Percentiles rank a stretch among this genome's conserved stretches.
Evolutionary conservation across 2,329 filamentous ascomycete genomes (phyloP).

Genomic region (Aaosphaeria arxii): DNA sequence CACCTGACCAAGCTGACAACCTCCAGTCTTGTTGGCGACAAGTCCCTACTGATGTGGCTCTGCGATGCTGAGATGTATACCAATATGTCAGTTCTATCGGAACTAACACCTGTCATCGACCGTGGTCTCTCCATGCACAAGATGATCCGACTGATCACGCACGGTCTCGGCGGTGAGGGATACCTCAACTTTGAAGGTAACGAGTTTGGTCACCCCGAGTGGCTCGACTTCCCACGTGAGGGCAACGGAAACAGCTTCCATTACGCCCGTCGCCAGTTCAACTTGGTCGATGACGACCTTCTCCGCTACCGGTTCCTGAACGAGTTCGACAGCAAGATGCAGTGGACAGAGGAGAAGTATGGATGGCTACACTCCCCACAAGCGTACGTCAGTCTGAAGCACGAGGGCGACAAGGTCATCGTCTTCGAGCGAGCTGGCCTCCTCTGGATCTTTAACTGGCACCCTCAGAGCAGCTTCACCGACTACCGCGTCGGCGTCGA

Average conservation of each 20-base stretch:
- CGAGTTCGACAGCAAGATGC: slow-evolving; percentile 91
- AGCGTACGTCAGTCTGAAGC: slow-evolving; percentile 90
- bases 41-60: slow-evolving; percentile 95
- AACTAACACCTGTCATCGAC: slow-evolving; percentile 84
- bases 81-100: slow-evolving; percentile 84
- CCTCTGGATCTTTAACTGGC: slow-evolving; percentile 96
- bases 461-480: slow-evolving; percentile 77
- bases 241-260: slow-evolving; percentile 93
- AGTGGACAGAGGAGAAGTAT: slow-evolving; percentile 79
- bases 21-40: slow-evolving; percentile 84
- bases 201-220: slow-evolving; percentile 97
- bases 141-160: slow-evolving; percentile 92
- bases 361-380: slow-evolving; percentile 86
- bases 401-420: slow-evolving; percentile 90
- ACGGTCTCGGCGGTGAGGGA: slow-evolving; percentile 87
- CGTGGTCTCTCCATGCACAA: slow-evolving; percentile 93
- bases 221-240: slow-evolving; percentile 95
- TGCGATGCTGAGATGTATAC: slow-evolving; percentile 98
- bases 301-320: slow-evolving; percentile 90
- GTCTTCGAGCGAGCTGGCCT: slow-evolving; percentile 91
- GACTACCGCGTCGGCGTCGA: slow-evolving; percentile 94
- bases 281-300: slow-evolving; percentile 80
- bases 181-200: slow-evolving; percentile 99
- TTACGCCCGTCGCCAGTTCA: slow-evolving; percentile 91
- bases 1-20: too few species aligned